Evolutionary conservation across 305 asterid species (phyloP), one percentile per base, ranked within the genome.

Genomic region (Rubia tinctorum): DNA sequence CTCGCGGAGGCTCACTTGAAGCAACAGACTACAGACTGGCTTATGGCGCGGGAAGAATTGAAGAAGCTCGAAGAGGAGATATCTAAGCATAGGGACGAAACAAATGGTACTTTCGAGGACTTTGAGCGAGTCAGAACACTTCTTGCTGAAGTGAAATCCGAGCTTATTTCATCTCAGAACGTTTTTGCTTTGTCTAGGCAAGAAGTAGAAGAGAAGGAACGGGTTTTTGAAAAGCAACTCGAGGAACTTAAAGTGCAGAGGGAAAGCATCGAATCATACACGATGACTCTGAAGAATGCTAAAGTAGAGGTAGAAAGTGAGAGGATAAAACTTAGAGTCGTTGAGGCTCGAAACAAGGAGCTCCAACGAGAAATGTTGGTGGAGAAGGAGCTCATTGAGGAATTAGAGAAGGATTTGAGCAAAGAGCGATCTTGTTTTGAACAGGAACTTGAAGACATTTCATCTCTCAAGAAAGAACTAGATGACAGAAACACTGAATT

Each of bases 11-110:
- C 82, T 42, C 87, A 83, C 44, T 80, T 94, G 86, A 88, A 87
- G 88, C 87, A 91, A 86, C 90, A 81, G 78, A 86, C 99, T n/a
- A 77, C 71, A 84, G 91, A 91, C 71, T 94, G 97, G 97, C 82
- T 91, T 71, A 77, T 89, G 73, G 84, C 85, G 15, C 96, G 84
- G 70, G 85, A 86, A 71, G 95, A 94, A 70, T 17, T 94, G 81
- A 90, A 85, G 80, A 88, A 67, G 75, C 86, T 91, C 39, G 88
- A 84, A 6, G 86, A 82, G 73, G 91, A 80, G 72, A 76, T 89
- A 40, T 78, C 86, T 40, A 88, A 84, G 79, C 89, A 79, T 66
- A 72, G 66, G 18, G 80, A 73, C 43, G 88, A 88, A 84, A 91
- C 85, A 72, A 87, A 82, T 80, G 78, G 80, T 55, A 73, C 97